These are phyloP conservation scores for Gloeopeniophorella convolvens DNA, from an alignment of 768 basidiomycete species.

Conservation along the genomic window DNA sequence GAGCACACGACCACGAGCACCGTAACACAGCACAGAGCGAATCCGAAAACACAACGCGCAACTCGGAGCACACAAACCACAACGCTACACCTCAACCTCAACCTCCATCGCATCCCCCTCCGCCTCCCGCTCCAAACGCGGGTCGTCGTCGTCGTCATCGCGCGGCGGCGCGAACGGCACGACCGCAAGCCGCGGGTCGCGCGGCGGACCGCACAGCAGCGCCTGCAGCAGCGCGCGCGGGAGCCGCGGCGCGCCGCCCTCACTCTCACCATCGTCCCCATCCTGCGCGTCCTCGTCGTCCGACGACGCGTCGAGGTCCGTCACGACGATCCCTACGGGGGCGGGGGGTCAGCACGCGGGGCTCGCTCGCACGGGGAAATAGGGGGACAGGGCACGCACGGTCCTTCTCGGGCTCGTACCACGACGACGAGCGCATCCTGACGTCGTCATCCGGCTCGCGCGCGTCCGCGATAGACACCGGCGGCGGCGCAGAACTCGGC, in stretches of 20 bases:
- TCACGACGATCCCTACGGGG: slow-evolving; percentile 19
- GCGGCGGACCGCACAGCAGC: slow-evolving; percentile 1
- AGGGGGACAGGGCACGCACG: slow-evolving; percentile 4
- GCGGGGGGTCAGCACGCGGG: neutral
- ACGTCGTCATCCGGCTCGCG: neutral
- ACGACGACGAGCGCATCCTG: slow-evolving; percentile 19
- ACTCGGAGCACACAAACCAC: neutral
- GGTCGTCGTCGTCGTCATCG: too few relatives aligned
- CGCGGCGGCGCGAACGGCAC: neutral
- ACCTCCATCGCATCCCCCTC: slow-evolving; percentile 16
- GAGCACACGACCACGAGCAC: too few relatives aligned
- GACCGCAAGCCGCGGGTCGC: neutral
- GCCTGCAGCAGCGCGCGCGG: slow-evolving; percentile 10
- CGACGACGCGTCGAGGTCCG: slow-evolving; percentile 19
- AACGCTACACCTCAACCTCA: slow-evolving; percentile 1
- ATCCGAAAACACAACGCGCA: too few relatives aligned
- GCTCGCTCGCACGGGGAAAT: neutral
- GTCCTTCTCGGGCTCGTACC: slow-evolving; percentile 22
- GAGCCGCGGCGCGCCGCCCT: slow-evolving; percentile 8
- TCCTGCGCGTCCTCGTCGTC: slow-evolving; percentile 20
- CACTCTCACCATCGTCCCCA: too few relatives aligned
- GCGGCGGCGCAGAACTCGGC: neutral
- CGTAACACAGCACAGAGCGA: too few relatives aligned
- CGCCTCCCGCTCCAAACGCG: neutral
- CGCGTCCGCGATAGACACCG: neutral